Evolutionary conservation across 345 rosid genomes (phyloP), one percentile per base, ranked within the genome.

Genomic region (Lagerstroemia speciosa): DNA sequence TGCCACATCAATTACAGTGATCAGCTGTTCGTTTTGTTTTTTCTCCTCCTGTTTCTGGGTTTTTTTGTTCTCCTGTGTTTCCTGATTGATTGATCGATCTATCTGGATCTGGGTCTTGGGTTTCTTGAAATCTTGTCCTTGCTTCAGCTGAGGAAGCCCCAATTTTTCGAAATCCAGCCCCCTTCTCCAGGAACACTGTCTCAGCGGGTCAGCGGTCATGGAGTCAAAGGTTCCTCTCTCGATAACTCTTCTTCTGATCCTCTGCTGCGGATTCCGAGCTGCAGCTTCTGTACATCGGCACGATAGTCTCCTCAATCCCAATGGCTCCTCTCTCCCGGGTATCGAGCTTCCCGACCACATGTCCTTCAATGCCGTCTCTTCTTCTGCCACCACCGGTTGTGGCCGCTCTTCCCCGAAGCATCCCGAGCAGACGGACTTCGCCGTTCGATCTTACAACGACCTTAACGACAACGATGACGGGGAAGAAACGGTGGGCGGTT

Each of bases 281-380:
- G 36, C 74, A 26, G 78, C 76, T 22, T 78, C 85, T 20, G 67
- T 37, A 75, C 78, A 82, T 72, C 82, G 66, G 55, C 80, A 62
- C 70, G 50, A 31, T 52, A 70, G 37, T 69, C 70, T 29, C 22
- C 74, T 58, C 34, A 58, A 66, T 46, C 66, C 71, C 45, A 88
- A 85, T 71, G 68, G 69, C 78, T 86, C 92, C 0, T 70, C 84
- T 53, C 76, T 87, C 26, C 71, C 94, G 20, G 92, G 91, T 60
- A 81, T 89, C 66, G 83, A 89, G 38, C 73, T 93, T 52, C 86
- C 90, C 0, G 70, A 72, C 7, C 92, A 85, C 69, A 82, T 83
- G 90, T 79, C 73, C 55, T 93, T 91, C 84, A 87, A 87, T 76
- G 87, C 84, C 1, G 90, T 83, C 75, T 87, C 97, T 68, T 75